Base-by-base conservation (phyloP, 78 protist genomes). In the Emiliania huxleyi region DNA sequence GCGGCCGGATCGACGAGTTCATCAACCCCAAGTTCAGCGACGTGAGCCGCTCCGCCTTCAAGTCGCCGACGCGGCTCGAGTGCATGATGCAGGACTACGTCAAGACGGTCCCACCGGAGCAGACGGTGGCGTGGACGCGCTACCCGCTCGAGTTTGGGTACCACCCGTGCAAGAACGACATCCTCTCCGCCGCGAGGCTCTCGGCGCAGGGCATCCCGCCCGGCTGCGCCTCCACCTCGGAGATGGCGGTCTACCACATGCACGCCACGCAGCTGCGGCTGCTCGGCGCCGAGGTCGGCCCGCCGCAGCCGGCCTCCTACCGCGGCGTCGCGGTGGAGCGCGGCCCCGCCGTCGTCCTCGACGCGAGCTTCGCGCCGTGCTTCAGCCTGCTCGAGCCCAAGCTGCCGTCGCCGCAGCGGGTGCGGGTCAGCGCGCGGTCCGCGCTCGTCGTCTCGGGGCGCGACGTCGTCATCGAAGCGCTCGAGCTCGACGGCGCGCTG, bases 21-120 rank as follows among this genome's bases (percentile, higher is more conserved):
- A 95, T 96, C 48, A 94, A 94, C 77, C 97, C 97, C 77, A 96
- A 96, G 79, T 96, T 94, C 95, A 77, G 45, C 25, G 95, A 94
- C 69, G 45, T 38, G 33, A 2, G 42, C 40, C 91, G 89, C 75
- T 87, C 91, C 8, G 69, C 42, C n/a, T 96, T 96, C 95, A 43
- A 52, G 85, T 48, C 37, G 49, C 93, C 97, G 55, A 93, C 96
- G 29, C 91, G 97, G 40, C 87, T 96, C 40, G 97, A 96, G 91
- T 94, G 96, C 91, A 94, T 96, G 95, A 96, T 96, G 97, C 97
- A 96, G 77, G 56, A 45, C 56, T 88, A n/a, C 25, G 62, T 15
- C 15, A 52, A 52, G 62, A 52, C 62, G 15, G 15, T 52, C 29
- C 62, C 15, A 15, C 62, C 62, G 62, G 29, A 52, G 8, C 62